Evolutionary conservation across 1,284 basidiomycete species (phyloP), one percentile per base, ranked within the genome.

Genomic region (Puccinia coronata): DNA sequence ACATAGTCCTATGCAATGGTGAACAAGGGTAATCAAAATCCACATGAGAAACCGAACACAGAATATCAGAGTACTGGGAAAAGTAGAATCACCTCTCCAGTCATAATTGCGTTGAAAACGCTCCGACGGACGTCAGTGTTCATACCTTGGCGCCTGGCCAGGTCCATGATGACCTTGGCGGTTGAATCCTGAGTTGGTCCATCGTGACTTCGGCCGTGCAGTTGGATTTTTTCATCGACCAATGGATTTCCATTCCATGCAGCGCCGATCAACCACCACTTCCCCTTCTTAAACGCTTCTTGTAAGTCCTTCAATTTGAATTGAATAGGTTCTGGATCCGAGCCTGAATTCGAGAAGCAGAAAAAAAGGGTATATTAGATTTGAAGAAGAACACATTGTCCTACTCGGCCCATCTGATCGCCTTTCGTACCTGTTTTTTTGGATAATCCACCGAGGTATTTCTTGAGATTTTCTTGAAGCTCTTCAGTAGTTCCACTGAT

Each of bases 241-340:
- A 98, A 89, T 2, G 94, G 94, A 84, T 98, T 92, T 0, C 96
- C 96, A 39, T 90, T 90, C 96, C 96, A 99, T 0, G 94, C 96
- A 0, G 96, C 94, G 36, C 96, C 97, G 51, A 98, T 93, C 1
- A 98, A 89, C 97, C 97, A 99, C 97, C 97, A 99, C 87, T 96
- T 97, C 1, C 97, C 97, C 84, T 92, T 93, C 41, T 90, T 92
- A 80, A 93, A 91, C 0, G 95, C 92, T 0, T 91, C 90, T 82
- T 91, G 92, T 14, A 99, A 89, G 86, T 99, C 96, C n/a, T 90
- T 88, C 28, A 98, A 88, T 0, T 91, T 91, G 0, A 96, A 91
- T 0, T 94, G 92, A 11, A 97, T 88, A 0, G 94, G 91, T 79
- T 97, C 95, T 83, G 93, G 91, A 0, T 91, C 90, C 81, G 92